These are phyloP conservation scores for Fusarium buxicola DNA, from an alignment of 2,329 filamentous ascomycete genomes.

Conservation along the genomic window DNA sequence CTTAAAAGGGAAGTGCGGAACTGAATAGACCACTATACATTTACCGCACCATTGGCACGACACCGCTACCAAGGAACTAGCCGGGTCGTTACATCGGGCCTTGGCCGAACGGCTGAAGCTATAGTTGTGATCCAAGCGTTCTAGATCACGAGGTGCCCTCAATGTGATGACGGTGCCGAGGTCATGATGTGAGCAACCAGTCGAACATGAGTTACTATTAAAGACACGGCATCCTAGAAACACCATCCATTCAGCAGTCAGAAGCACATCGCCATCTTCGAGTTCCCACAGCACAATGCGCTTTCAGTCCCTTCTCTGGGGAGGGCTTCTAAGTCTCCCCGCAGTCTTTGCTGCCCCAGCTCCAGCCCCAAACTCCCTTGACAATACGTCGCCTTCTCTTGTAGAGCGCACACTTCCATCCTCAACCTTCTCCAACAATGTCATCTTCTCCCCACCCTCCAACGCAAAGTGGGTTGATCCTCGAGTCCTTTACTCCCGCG, in stretches of 20 bases:
- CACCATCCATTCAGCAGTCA: background rate
- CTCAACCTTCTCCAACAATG: constrained; percentile 43
- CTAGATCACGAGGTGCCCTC: too few species aligned
- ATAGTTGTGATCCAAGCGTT: too few species aligned
- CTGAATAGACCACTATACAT: background rate
- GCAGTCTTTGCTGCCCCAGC: constrained; percentile 30
- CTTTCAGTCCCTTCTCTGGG: constrained; percentile 29
- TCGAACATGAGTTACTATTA: background rate
- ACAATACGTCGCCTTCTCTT: constrained; percentile 12
- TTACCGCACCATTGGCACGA: too few species aligned
- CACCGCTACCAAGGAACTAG: too few species aligned
- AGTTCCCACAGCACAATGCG: constrained; percentile 11
- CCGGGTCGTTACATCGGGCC: too few species aligned
- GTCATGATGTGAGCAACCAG: too few species aligned
- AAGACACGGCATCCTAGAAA: background rate
- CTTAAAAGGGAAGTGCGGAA: too few species aligned
- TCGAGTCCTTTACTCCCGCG: constrained; percentile 58
- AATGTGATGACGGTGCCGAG: too few species aligned
- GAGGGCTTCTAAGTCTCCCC: constrained; percentile 33
- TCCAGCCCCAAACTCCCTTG: constrained; percentile 19
- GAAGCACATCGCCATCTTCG: background rate
- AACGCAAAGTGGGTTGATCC: constrained; percentile 55
- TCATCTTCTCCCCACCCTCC: constrained; percentile 55
- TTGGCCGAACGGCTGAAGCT: too few species aligned
- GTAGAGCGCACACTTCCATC: constrained; percentile 29